These are phyloP conservation scores for Cunninghamia lanceolata DNA, from an alignment of 75 land plant species.

Conservation along the genomic window DNA sequence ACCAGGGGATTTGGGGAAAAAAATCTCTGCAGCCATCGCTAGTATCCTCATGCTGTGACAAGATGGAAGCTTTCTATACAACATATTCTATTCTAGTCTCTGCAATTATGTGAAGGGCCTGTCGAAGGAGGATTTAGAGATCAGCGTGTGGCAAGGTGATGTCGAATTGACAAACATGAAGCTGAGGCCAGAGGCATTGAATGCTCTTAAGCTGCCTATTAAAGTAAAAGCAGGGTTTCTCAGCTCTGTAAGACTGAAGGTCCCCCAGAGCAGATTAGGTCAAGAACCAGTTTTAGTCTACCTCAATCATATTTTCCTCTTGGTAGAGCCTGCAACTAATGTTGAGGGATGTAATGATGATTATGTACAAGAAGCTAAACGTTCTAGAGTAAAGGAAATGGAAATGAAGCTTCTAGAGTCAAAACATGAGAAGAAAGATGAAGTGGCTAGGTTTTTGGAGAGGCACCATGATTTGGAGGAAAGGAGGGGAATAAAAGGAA, in stretches of 20 bases:
- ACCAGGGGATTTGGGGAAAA: too few species aligned
- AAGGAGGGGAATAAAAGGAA: too few species aligned
- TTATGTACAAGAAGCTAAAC: slow-evolving; percentile 81
- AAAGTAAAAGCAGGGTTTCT: slow-evolving; percentile 98
- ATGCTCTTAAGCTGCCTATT: slow-evolving; percentile 88
- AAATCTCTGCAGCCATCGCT: too few species aligned
- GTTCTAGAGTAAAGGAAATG: slow-evolving; percentile 60
- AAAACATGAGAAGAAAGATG: slow-evolving; percentile 39
- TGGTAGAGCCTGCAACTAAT: slow-evolving; percentile 88
- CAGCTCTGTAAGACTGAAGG: slow-evolving; percentile 93
- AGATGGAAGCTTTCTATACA: too few species aligned
- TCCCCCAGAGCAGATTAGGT: slow-evolving; percentile 98
- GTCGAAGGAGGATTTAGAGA: too few species aligned
- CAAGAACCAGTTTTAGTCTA: slow-evolving; percentile 94
- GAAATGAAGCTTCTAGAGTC: slow-evolving; percentile 63
- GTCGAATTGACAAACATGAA: slow-evolving; percentile 98
- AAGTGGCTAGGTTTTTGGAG: too few species aligned
- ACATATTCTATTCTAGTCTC: too few species aligned
- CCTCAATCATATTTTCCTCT: slow-evolving; percentile 81
- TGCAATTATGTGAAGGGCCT: too few species aligned
- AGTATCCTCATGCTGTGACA: too few species aligned
- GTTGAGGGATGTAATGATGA: slow-evolving; percentile 75
- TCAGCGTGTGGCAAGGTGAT: too few species aligned
- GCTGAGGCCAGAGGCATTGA: slow-evolving; percentile 95
- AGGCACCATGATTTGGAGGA: too few species aligned